These are phyloP conservation scores for Suhomyces emberorum DNA, from an alignment of 805 yeast genomes.

Conservation along the genomic window DNA sequence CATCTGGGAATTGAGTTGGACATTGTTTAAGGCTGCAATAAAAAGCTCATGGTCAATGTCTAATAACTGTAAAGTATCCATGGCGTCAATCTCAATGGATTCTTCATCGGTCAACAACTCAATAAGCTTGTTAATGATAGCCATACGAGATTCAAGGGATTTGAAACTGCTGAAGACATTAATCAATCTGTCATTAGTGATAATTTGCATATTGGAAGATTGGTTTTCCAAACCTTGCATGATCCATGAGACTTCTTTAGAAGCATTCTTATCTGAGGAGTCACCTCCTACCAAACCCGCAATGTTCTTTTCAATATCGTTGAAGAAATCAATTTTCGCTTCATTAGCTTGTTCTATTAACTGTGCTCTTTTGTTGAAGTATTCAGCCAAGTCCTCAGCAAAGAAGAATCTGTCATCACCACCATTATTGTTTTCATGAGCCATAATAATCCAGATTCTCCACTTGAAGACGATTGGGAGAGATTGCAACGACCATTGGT, in stretches of 20 bases:
- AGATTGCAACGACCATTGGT: slow-evolving; percentile 51
- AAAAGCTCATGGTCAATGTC: slow-evolving; percentile 55
- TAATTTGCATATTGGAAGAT: slow-evolving; percentile 36
- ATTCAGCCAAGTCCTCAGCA: slow-evolving; percentile 28
- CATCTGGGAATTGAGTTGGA: slow-evolving; percentile 49
- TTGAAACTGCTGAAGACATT: slow-evolving; percentile 54
- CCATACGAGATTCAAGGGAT: slow-evolving; percentile 52
- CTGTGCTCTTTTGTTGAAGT: slow-evolving; percentile 36
- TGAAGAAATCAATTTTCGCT: slow-evolving; percentile 48
- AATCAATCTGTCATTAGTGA: slow-evolving; percentile 51
- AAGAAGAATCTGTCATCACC: slow-evolving; percentile 33
- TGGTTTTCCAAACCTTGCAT: slow-evolving; percentile 45
- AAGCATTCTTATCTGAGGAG: slow-evolving; percentile 45
- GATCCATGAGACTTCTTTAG: slow-evolving; percentile 58
- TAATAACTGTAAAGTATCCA: slow-evolving; percentile 51
- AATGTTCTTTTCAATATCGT: slow-evolving; percentile 53
- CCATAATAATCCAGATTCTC: slow-evolving; percentile 33
- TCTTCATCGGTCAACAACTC: slow-evolving; percentile 52
- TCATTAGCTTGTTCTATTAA: slow-evolving; percentile 44
- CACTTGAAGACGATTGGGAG: slow-evolving; percentile 49
- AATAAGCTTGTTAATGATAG: slow-evolving; percentile 46
- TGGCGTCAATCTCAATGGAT: slow-evolving; percentile 32
- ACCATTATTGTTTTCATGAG: slow-evolving; percentile 21
- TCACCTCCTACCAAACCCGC: slow-evolving; percentile 54
- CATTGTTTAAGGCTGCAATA: slow-evolving; percentile 54